Percentiles rank a stretch among this genome's conserved stretches.
These are phyloP conservation scores for Phytophthora foliorum DNA, from an alignment of 352 stramenopile species.

Conservation along the genomic window DNA sequence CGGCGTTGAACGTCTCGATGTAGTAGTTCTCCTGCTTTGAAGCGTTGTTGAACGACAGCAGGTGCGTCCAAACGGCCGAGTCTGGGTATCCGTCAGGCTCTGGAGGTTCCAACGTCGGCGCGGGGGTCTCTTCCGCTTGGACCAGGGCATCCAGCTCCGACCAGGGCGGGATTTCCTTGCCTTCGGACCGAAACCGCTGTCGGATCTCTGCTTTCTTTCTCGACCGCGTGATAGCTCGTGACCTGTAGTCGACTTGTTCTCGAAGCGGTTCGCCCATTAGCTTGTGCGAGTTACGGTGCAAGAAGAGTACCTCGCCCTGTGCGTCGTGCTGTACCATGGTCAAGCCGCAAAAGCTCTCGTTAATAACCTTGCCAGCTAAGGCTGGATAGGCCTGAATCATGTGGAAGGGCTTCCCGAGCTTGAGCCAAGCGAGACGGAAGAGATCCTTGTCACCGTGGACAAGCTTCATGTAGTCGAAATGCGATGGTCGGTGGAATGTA, in stretches of 20 bases:
- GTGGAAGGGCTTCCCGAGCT: slow-evolving; percentile 51
- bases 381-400: slow-evolving; percentile 56
- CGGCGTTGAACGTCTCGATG: slow-evolving; percentile 63
- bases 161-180: slow-evolving; percentile 33
- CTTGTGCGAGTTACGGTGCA: slow-evolving; percentile 71
- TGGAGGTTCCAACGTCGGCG: slow-evolving; percentile 31
- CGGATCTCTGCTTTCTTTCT: slow-evolving; percentile 35
- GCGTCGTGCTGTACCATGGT: slow-evolving; percentile 67
- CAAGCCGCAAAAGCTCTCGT: slow-evolving; percentile 58
- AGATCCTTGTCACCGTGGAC: slow-evolving; percentile 72
- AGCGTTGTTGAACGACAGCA: slow-evolving; percentile 66
- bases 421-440: slow-evolving; percentile 71
- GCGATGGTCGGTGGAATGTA: slow-evolving; percentile 37
- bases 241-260: slow-evolving; percentile 32
- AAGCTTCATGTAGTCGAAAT: slow-evolving; percentile 50
- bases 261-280: slow-evolving; percentile 41
- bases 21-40: slow-evolving; percentile 52
- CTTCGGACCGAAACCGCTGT: slow-evolving; percentile 27
- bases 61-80: slow-evolving; percentile 73
- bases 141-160: slow-evolving; percentile 28
- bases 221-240: slow-evolving; percentile 26
- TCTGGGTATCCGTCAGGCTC: slow-evolving; percentile 53
- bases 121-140: slow-evolving; percentile 29
- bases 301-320: slow-evolving; percentile 51
- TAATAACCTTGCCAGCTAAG: slow-evolving; percentile 50